Percentiles rank a stretch among this genome's conserved stretches.
phyloP scores from a whole-genome alignment of 768 basidiomycete species.

The Boletales sp. region DNA sequence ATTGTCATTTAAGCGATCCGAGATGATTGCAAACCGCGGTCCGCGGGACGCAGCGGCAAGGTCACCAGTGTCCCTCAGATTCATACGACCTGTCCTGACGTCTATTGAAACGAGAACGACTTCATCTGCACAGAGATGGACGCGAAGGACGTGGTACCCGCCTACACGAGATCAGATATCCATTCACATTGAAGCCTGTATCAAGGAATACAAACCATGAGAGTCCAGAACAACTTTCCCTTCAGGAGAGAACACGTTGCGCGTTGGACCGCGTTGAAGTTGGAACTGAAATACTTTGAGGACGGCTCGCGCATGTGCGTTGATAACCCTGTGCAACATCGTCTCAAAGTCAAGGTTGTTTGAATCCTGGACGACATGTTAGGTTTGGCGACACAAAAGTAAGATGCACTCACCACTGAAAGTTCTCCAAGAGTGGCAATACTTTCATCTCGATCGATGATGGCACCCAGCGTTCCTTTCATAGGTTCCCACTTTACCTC shows the following conservation, averaged over 20 bases:
- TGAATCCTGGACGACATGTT: conserved; percentile 44
- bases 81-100: conserved; percentile 72
- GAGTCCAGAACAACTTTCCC: conserved; percentile 54
- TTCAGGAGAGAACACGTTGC: conserved; percentile 57
- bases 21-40: conserved; percentile 55
- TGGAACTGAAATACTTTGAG: conserved; percentile 53
- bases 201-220: conserved; percentile 43
- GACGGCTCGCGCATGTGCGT: conserved; percentile 62
- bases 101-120: conserved; percentile 76
- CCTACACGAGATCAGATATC: conserved; percentile 34
- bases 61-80: conserved; percentile 77
- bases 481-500: conserved; percentile 78
- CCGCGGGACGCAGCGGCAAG: conserved; percentile 71
- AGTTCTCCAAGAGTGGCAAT: conserved; percentile 41
- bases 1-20: conserved; percentile 66
- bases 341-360: conserved; percentile 71
- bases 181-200: neutral
- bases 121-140: conserved; percentile 75
- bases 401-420: conserved; percentile 49
- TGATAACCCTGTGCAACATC: conserved; percentile 59
- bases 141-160: conserved; percentile 54
- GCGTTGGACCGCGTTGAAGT: conserved; percentile 48
- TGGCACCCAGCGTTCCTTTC: conserved; percentile 59
- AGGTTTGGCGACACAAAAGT: neutral
- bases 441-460: conserved; percentile 47